Percentiles rank a stretch among this genome's conserved stretches.
Evolutionary conservation across 169 alveolate species (phyloP).

Genomic region (Theileria orientalis): DNA sequence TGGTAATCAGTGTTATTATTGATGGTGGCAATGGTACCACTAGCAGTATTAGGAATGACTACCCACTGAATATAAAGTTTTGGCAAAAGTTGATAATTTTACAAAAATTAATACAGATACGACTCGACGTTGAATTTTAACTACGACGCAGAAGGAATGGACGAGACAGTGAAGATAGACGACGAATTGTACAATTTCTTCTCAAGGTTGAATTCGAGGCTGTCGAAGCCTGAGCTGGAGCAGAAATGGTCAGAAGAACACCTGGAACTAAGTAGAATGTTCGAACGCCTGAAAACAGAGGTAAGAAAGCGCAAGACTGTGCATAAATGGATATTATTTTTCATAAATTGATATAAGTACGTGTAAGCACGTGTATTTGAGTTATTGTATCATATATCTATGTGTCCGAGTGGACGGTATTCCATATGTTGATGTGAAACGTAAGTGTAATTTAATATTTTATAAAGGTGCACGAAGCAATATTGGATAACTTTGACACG

Average conservation of each 20-base stretch:
- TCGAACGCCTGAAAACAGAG: conserved; percentile 62
- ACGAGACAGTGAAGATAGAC: conserved; percentile 92
- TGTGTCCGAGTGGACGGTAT: neutral
- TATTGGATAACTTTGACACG: conserved; percentile 87
- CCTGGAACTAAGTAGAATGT: conserved; percentile 45
- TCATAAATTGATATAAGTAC: neutral
- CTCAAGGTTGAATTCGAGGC: conserved; percentile 83
- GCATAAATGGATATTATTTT: no score
- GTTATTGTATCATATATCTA: conserved; percentile 1
- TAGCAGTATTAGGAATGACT: no score
- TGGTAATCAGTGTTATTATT: no score
- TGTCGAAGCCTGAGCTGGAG: conserved; percentile 65
- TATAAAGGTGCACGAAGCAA: conserved; percentile 74
- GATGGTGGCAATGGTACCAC: no score
- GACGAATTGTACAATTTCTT: conserved; percentile 89
- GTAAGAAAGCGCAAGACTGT: no score
- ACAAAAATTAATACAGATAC: conserved; percentile 82
- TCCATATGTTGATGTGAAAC: neutral
- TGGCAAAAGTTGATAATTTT: conserved; percentile 13
- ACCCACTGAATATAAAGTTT: no score
- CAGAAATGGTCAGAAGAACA: conserved; percentile 71
- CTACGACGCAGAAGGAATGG: conserved; percentile 86
- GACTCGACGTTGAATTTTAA: conserved; percentile 88
- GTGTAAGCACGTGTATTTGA: no score
- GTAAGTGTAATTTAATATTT: neutral